Percentiles rank a stretch among this genome's conserved stretches.
These are phyloP conservation scores for Plantago lanceolata DNA, from an alignment of 305 asterid species.

Conservation along the genomic window DNA sequence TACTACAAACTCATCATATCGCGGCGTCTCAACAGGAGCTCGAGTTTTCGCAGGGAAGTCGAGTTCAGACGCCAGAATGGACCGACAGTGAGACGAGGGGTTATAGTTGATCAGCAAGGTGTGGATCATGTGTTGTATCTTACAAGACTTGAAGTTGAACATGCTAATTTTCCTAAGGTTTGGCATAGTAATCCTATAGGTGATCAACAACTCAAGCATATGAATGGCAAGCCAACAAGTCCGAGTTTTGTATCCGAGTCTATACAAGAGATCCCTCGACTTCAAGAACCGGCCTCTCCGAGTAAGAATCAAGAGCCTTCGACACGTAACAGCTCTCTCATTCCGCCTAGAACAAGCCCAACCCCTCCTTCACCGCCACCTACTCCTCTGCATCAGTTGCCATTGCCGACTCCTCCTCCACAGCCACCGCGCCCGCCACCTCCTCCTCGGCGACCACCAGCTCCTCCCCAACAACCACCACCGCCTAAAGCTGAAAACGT, in stretches of 20 bases:
- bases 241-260: conserved; percentile 21
- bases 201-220: conserved; percentile 44
- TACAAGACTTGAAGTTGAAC: conserved; percentile 40
- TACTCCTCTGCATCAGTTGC: conserved; percentile 18
- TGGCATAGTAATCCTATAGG: conserved; percentile 48
- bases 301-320: conserved; percentile 2
- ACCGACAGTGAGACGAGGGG: too few relatives aligned
- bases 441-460: conserved; percentile 26
- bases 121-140: conserved; percentile 53
- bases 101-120: conserved; percentile 67
- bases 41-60: conserved; percentile 51
- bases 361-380: conserved; percentile 32
- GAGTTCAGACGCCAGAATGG: conserved; percentile 41
- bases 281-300: conserved; percentile 31
- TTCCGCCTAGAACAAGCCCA: conserved; percentile 7
- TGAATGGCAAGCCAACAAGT: conserved; percentile 35
- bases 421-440: conserved; percentile 25
- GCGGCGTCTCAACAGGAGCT: conserved; percentile 27
- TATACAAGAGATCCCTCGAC: conserved; percentile 53
- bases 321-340: neutral
- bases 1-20: conserved; percentile 30
- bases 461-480: conserved; percentile 31
- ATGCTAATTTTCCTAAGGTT: conserved; percentile 47
- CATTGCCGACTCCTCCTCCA: conserved; percentile 11
- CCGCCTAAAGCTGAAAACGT: conserved; percentile 16